Percentiles rank a stretch among this genome's conserved stretches.
phyloP scores from a whole-genome alignment of 805 yeast genomes.

The Lipomyces japonicus region DNA sequence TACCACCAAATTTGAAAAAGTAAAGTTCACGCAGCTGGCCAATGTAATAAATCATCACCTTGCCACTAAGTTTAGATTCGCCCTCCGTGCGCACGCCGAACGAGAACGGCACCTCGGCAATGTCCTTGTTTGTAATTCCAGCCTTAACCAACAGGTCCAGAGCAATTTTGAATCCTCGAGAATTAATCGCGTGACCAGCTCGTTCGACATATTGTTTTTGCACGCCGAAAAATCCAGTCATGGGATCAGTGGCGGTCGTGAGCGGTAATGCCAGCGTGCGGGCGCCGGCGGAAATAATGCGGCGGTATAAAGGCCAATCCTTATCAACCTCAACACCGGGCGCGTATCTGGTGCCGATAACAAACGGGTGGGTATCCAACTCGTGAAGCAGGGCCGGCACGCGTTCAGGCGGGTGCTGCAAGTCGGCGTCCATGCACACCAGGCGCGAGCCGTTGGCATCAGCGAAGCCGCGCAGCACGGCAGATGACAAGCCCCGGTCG shows the following conservation, averaged over 20 bases:
- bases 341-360: constrained; percentile 52
- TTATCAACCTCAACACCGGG: constrained; percentile 53
- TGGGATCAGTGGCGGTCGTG: constrained; percentile 52
- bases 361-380: constrained; percentile 45
- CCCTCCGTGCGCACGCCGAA: constrained; percentile 55
- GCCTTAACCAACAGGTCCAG: constrained; percentile 47
- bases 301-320: constrained; percentile 52
- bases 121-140: constrained; percentile 39
- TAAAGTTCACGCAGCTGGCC: constrained; percentile 48
- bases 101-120: constrained; percentile 50
- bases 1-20: constrained; percentile 45
- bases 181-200: too few relatives aligned
- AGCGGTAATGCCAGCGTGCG: constrained; percentile 49
- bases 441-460: constrained; percentile 48
- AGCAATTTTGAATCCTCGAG: constrained; percentile 51
- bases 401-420: constrained; percentile 50
- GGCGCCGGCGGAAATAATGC: constrained; percentile 50
- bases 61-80: constrained; percentile 49
- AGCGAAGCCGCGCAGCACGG: constrained; percentile 48
- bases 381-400: constrained; percentile 46
- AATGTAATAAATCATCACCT: constrained; percentile 48
- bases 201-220: constrained; percentile 42
- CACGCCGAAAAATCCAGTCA: constrained; percentile 52
- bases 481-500: constrained; percentile 51
- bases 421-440: constrained; percentile 53